These are phyloP conservation scores for Myxozyma neotropica DNA, from an alignment of 805 yeast genomes.

Conservation along the genomic window DNA sequence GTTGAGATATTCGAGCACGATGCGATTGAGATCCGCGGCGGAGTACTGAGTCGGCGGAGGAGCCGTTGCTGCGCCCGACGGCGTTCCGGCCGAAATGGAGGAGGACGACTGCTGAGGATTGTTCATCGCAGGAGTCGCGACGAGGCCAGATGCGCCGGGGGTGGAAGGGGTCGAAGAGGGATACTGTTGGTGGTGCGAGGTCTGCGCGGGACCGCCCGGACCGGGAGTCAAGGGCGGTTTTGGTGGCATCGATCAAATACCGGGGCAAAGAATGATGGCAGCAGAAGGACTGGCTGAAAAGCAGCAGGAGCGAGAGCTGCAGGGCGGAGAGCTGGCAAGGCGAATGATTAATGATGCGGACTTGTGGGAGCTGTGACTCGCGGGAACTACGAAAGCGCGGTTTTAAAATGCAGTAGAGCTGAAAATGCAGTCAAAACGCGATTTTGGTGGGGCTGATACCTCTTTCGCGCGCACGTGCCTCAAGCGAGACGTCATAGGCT, in stretches of 20 bases:
- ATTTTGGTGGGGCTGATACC: constrained; percentile 1
- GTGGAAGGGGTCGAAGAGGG: constrained; percentile 4
- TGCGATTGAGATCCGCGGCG: constrained; percentile 85
- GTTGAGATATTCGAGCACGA: constrained; percentile 87
- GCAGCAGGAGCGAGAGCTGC: too few relatives aligned
- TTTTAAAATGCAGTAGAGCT: not conserved
- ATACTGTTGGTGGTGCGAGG: too few relatives aligned
- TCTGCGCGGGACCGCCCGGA: constrained; percentile 10
- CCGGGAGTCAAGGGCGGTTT: constrained; percentile 25
- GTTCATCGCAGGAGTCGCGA: not conserved
- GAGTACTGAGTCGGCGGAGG: constrained; percentile 44
- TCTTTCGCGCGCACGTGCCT: constrained; percentile 7
- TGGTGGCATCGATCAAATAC: constrained; percentile 16
- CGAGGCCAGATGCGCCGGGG: not conserved
- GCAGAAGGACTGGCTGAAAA: too few relatives aligned
- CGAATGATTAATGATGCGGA: too few relatives aligned
- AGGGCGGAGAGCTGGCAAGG: too few relatives aligned
- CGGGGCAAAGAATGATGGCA: too few relatives aligned
- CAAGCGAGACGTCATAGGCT: not conserved
- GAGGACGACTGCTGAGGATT: not conserved
- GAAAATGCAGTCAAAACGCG: not conserved
- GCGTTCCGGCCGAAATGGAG: not conserved
- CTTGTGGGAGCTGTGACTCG: too few relatives aligned
- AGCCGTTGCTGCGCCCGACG: constrained; percentile 1
- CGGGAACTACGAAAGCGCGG: too few relatives aligned